A percentile compares a stretch with the other conserved stretches of the same genome.
These are phyloP conservation scores for Chenopodium formosanum DNA, from an alignment of 148 eudicot genomes.

Conservation along the genomic window DNA sequence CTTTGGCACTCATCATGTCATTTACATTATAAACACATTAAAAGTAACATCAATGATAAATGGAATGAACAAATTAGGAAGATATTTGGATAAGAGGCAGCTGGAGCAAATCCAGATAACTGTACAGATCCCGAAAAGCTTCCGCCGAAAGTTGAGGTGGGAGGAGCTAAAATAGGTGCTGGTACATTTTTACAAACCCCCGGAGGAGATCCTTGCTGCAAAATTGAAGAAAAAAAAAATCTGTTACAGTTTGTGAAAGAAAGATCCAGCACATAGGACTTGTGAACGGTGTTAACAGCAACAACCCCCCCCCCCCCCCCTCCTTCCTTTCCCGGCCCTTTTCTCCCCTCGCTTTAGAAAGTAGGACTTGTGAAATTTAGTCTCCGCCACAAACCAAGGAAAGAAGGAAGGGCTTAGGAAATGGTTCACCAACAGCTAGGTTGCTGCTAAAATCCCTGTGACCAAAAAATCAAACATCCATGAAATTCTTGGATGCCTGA, in stretches of 20 bases:
- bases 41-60: conserved; percentile 29
- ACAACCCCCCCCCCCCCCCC: neutral
- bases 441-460: neutral
- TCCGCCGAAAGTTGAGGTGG: conserved; percentile 46
- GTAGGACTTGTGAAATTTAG: neutral
- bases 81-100: conserved; percentile 33
- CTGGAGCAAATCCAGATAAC: conserved; percentile 55
- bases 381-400: neutral
- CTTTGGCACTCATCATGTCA: conserved; percentile 12
- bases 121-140: conserved; percentile 94
- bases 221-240: conserved; percentile 13
- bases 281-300: neutral
- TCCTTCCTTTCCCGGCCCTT: too few species aligned
- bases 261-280: neutral
- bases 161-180: conserved; percentile 44
- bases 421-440: neutral
- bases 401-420: too few species aligned
- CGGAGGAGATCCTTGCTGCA: conserved; percentile 81
- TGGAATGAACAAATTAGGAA: conserved; percentile 34
- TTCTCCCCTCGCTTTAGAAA: too few species aligned
- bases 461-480: too few species aligned
- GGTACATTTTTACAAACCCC: conserved; percentile 67
- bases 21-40: conserved; percentile 25
- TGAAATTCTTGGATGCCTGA: too few species aligned
- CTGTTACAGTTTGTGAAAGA: neutral